Conservation (phyloP, 345 rosid species). For the Eutrema japonicum region DNA sequence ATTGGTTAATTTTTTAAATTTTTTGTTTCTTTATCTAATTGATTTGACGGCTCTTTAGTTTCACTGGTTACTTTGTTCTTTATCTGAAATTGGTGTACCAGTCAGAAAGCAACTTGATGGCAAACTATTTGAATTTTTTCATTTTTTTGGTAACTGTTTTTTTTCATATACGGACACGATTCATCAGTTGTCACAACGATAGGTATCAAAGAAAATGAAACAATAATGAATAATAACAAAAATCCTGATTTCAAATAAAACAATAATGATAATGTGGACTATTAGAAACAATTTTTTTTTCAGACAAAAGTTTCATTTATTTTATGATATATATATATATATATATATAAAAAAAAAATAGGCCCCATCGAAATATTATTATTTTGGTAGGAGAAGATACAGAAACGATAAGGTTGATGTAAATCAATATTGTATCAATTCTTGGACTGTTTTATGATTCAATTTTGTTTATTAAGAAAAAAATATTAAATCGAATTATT, state of each 20-base stretch:
- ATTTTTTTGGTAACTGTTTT: slow-evolving; percentile 25
- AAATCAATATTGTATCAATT: background rate
- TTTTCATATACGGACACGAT: slow-evolving; percentile 33
- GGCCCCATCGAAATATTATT: slow-evolving; percentile 1
- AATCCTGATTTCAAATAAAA: slow-evolving; percentile 29
- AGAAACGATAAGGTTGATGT: slow-evolving; percentile 29
- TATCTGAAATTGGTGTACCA: slow-evolving; percentile 39
- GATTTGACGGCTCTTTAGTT: slow-evolving; percentile 37
- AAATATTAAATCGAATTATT: background rate
- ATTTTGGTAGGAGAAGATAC: slow-evolving; percentile 24
- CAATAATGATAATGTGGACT: slow-evolving; percentile 33
- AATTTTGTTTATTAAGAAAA: background rate
- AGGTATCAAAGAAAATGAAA: slow-evolving; percentile 8
- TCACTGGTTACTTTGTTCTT: slow-evolving; percentile 39
- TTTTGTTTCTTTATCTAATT: background rate
- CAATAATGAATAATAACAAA: slow-evolving; percentile 29
- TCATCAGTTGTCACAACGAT: slow-evolving; percentile 39
- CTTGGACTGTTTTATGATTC: background rate
- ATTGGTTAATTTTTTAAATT: background rate
- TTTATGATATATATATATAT: background rate
- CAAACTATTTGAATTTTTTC: slow-evolving; percentile 25
- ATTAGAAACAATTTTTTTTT: background rate
- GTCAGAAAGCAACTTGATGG: slow-evolving; percentile 23
- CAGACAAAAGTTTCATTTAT: slow-evolving; percentile 10
- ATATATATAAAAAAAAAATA: too few species aligned